Base-by-base conservation (phyloP, 2,329 filamentous ascomycete species). In the Berkeleyomyces basicola region DNA sequence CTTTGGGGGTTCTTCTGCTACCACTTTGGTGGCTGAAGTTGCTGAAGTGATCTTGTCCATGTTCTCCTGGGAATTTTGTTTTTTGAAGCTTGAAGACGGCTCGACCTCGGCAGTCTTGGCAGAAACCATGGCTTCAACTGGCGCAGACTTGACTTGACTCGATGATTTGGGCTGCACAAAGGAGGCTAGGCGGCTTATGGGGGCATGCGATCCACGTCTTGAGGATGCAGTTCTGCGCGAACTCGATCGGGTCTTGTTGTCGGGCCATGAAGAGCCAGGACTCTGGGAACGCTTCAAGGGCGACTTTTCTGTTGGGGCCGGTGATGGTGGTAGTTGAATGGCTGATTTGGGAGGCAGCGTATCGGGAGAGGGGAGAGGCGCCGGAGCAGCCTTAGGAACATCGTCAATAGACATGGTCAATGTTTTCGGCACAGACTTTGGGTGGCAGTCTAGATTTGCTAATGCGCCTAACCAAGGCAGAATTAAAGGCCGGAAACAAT, bases 111-210 rank as follows among this genome's bases (percentile, higher is more conserved):
- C 42, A n/a, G 9, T 58, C 33, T 42, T 61, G 7, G 58, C 9
- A 39, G 63, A 61, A 16, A 64, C 51, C 33, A 61, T 31, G 11
- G 58, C 63, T 39, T 61, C 49, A 23, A 61, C 37, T 14, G 59
- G 53, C 9, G 51, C 36, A n/a, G 63, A 46, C 44, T 64, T 64
- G 36, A 60, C 40, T 55, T 55, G 51, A 14, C n/a, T 55, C 11
- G 53, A 47, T 37, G 61, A 58, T 37, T 40, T 62, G 5, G 62
- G 43, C 9, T 59, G 33, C 23, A 39, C 59, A 58, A 64, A 61
- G 36, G 63, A 61, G 16, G 63, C 33, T 7, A 64, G 51, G 4
- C 63, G 63, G 36, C 51, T 61, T 60, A 59, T 61, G n/a, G 59
- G 36, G 9, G 59, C 36, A 5, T 59, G 53, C 31, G 43, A 64